Evolutionary conservation across 208 protist species (phyloP), one percentile per base, ranked within the genome.

Genomic region (Endotrypanum monterogeii): DNA sequence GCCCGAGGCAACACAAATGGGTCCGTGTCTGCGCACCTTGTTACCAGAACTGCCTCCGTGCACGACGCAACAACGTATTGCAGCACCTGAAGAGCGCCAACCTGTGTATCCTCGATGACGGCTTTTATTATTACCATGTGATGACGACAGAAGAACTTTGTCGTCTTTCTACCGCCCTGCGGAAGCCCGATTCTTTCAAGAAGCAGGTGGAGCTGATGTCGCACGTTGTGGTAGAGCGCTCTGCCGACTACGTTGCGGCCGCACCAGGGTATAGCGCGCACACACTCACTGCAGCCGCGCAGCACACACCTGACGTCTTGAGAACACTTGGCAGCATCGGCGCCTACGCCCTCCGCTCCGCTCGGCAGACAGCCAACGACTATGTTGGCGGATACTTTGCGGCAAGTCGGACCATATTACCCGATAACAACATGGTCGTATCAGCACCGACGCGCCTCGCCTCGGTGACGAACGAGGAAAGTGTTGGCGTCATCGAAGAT

Each of bases 111-210:
- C 74, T 93, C 20, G 78, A 85, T 39, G 89, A 93, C 68, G 86
- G 86, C 41, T 79, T 74, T 66, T 84, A 85, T 44, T 85, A 88
- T 75, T 93, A 83, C 72, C 80, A 88, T 65, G 89, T 91, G 46
- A 79, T 90, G 44, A 72, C 73, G 5, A 71, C 75, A 2, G 79
- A 89, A 48, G 86, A 93, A 63, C 74, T 84, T 55, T 72, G 60
- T n/a, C 58, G 73, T 5, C 55, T 93, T 3, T 74, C 78, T 51
- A 86, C 77, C 67, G 68, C 82, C 12, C 73, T 86, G 35, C 83
- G 65, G n/a, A 80, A 83, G 58, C 86, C 84, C 23, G 89, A 89
- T 35, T 83, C 83, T 8, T 76, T 83, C 32, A 74, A 71, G 46
- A 86, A 83, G 52, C 84, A 89, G 66, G 52, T 89, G 63, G 76